phyloP scores from a whole-genome alignment of 805 yeast genomes.

The Pichia cephalocereana region DNA sequence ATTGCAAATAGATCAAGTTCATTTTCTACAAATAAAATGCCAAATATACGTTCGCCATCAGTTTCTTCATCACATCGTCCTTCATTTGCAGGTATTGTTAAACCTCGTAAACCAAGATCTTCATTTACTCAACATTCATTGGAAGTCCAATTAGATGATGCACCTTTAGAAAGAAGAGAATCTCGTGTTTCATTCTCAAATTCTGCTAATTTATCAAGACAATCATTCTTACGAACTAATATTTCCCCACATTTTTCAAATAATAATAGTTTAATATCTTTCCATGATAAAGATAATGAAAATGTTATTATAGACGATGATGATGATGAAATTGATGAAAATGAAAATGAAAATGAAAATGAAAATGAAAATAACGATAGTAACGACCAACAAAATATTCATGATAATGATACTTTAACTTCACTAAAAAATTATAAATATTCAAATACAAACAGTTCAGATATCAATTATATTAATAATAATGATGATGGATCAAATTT shows the following conservation, averaged over 20 bases:
- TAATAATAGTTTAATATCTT: conserved; percentile 15
- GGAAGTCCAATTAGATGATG: conserved; percentile 26
- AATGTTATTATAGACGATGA: conserved; percentile 16
- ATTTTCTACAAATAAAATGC: conserved; percentile 2
- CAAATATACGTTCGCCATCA: conserved; percentile 16
- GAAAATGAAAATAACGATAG: background rate
- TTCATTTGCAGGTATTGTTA: conserved; percentile 27
- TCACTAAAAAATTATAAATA: background rate
- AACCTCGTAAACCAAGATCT: conserved; percentile 26
- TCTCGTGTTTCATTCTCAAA: conserved; percentile 29
- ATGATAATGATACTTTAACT: background rate
- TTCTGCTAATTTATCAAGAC: conserved; percentile 26
- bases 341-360: background rate
- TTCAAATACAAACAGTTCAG: background rate
- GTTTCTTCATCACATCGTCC: conserved; percentile 20
- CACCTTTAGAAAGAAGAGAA: conserved; percentile 23
- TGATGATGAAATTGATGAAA: background rate
- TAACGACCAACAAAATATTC: background rate
- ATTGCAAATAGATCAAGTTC: background rate
- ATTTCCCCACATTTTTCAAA: conserved; percentile 18
- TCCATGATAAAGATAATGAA: conserved; percentile 17
- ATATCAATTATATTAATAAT: background rate
- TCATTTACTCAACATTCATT: conserved; percentile 25
- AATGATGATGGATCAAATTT: conserved; percentile 34
- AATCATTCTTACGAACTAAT: conserved; percentile 31